phyloP scores from a whole-genome alignment of 1,284 basidiomycete genomes.

The Heterobasidion occidentale region DNA sequence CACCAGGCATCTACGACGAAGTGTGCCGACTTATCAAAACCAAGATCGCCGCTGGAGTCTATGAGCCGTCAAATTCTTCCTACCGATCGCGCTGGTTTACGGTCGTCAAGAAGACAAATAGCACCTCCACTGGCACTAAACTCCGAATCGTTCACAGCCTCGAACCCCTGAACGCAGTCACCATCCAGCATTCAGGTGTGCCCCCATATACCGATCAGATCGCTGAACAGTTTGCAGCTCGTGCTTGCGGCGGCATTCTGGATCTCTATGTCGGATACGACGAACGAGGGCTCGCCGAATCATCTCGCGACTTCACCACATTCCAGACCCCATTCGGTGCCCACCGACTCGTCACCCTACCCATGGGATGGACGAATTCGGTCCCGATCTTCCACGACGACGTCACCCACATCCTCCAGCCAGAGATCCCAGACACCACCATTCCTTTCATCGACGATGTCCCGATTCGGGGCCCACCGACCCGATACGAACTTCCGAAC shows the following conservation, averaged over 20 bases:
- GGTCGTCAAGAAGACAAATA: neutral
- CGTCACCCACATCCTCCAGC: slow-evolving; percentile 23
- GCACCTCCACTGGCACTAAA: neutral
- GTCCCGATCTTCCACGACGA: slow-evolving; percentile 26
- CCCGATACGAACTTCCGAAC: slow-evolving; percentile 9
- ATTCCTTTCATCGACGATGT: slow-evolving; percentile 24
- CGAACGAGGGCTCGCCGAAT: neutral
- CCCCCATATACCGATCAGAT: neutral
- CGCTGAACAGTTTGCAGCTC: neutral
- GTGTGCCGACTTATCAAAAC: neutral
- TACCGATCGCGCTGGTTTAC: neutral
- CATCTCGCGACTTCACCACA: neutral
- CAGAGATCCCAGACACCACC: slow-evolving; percentile 25
- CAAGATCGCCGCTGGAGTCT: neutral
- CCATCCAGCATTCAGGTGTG: neutral
- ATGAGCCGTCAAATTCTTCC: neutral
- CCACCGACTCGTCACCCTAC: slow-evolving; percentile 17
- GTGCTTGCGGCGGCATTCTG: neutral
- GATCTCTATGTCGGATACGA: neutral
- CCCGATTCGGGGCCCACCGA: slow-evolving; percentile 14
- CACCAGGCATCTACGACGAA: neutral
- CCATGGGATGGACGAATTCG: slow-evolving; percentile 31
- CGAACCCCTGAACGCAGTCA: neutral
- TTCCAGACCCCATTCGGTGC: slow-evolving; percentile 7
- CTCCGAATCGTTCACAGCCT: neutral